Conservation (phyloP, 192 early-diverging fungal species). For the Haplosporangium gracile region DNA sequence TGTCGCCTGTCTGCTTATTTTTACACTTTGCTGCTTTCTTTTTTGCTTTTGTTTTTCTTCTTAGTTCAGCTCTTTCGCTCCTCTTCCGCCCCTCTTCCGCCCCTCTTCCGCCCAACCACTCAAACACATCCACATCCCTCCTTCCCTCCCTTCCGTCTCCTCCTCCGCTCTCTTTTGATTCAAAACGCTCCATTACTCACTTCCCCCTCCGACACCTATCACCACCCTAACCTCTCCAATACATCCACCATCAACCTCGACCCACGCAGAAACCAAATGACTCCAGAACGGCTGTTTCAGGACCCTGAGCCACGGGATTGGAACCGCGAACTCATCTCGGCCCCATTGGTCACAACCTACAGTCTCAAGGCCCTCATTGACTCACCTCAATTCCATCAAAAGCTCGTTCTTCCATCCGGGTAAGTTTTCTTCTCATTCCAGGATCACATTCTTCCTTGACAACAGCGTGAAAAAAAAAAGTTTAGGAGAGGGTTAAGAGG, state of each 20-base stretch:
- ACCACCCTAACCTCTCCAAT: not conserved
- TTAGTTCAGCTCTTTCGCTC: not conserved
- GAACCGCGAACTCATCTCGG: constrained; percentile 37
- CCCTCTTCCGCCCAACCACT: too few species aligned
- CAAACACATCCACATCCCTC: too few species aligned
- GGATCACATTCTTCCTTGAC: not conserved
- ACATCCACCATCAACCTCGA: too few species aligned
- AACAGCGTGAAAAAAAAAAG: not conserved
- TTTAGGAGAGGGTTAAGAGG: not conserved
- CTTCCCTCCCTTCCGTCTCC: too few species aligned
- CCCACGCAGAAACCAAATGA: not conserved
- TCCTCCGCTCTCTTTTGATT: too few species aligned
- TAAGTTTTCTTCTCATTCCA: not conserved
- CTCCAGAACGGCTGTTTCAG: not conserved
- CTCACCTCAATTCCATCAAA: constrained; percentile 48
- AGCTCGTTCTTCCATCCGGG: constrained; percentile 32
- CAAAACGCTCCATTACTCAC: not conserved
- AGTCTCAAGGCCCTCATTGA: constrained; percentile 40
- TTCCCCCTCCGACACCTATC: not conserved
- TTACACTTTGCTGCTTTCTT: not conserved
- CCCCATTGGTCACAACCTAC: constrained; percentile 40
- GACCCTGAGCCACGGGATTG: constrained; percentile 36
- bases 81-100: too few species aligned
- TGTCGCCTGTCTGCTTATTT: not conserved
- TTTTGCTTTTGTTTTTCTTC: not conserved